Base-by-base conservation (phyloP, 805 yeast genomes). In the Candida boleticola region DNA sequence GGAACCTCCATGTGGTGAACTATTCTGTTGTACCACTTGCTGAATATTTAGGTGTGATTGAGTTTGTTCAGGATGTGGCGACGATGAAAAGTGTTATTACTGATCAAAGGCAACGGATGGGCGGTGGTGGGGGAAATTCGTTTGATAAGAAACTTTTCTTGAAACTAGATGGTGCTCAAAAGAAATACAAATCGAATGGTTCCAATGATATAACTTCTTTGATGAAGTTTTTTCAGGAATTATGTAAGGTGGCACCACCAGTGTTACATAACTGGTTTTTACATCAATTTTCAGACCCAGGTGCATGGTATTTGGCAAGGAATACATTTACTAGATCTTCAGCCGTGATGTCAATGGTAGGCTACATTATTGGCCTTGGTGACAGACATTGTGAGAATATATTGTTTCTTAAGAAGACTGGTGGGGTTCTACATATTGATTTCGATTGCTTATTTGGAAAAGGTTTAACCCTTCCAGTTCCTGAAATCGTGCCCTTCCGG, bases 311-410 rank as follows among this genome's bases (percentile, higher is more conserved):
- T 46, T 73, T 74, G 33, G 86, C 92, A 1, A 66, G 98, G 42
- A 83, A 82, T 37, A 71, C 73, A 27, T 95, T 77, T 57, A 81
- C 87, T 0, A 71, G 95, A 41, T 81, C 96, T 0, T 72, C 85
- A 21, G 97, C 97, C 0, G 98, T 92, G 0, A 93, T 95, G 99
- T 89, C 97, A 0, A 89, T 93, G 71, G 96, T 92, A 4, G 99
- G 99, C 0, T 88, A 87, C 58, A 80, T 93, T 36, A 71, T 93
- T 21, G 99, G 99, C 6, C 73, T 93, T 38, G 99, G 99, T 19
- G 99, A 93, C 62, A 74, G 99, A 30, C 99, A 93, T 58, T 85
- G 96, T 51, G 99, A 93, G 56, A 93, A 93, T 55, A 79, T 93
- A 17, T 64, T 93, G 41, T 67, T 92, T 29, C 76, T 82, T 52